Base-by-base conservation (phyloP, 352 stramenopile genomes). In the Phytopythium mirpurense region DNA sequence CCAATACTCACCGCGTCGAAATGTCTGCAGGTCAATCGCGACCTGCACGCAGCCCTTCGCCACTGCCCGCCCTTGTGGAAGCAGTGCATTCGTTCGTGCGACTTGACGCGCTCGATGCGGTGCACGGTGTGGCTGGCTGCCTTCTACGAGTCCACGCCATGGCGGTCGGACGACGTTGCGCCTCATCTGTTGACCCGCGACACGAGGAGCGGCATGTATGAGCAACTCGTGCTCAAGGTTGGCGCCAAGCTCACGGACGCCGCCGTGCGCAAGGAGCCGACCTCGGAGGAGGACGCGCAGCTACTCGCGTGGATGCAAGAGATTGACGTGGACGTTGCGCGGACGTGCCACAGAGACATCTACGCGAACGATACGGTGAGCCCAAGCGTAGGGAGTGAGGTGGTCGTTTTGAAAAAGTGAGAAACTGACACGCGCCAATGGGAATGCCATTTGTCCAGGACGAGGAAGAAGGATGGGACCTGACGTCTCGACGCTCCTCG, bases 321-420 rank as follows among this genome's bases (percentile, higher is more conserved):
- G 62, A 93, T 93, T 37, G 83, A 93, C 53, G 74, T 90, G 12
- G 83, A 93, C 59, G 83, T 93, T 19, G 70, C 75, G 7, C 76
- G 82, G 11, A 93, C 82, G 14, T 89, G 78, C 56, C 70, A 81
- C 55, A 83, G 74, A 23, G 71, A 68, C 14, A 78, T 79, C 6
- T 75, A 86, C 44, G 67, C 54, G 24, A 60, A 62, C 16, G 62
- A 67, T n/a, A 51, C 59, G 37, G 62, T 74, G 54, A 15, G 51
- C 56, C 21, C 16, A 19, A n/a, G 36, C 15, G n/a, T 40, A n/a
- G 21, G n/a, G n/a, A n/a, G n/a, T n/a, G n/a, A n/a, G n/a, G n/a
- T n/a, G n/a, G n/a, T n/a, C n/a, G n/a, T n/a, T n/a, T n/a, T n/a
- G n/a, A n/a, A n/a, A n/a, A n/a, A n/a, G n/a, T n/a, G n/a, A n/a